Percentiles rank a stretch among this genome's conserved stretches.
phyloP scores from a whole-genome alignment of 331 rosid genomes.

The Rosa hybrid region DNA sequence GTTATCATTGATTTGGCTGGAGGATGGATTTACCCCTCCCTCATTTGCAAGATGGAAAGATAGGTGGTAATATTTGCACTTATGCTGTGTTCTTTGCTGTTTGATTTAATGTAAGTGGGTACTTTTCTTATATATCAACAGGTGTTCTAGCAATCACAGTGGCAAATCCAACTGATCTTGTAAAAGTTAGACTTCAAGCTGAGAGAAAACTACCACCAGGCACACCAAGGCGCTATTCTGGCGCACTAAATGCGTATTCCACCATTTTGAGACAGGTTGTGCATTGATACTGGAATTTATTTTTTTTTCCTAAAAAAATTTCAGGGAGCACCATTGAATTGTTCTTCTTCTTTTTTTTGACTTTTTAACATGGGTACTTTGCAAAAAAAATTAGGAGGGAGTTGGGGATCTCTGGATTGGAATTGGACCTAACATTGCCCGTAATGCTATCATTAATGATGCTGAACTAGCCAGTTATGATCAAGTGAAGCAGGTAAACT shows the following conservation, averaged over 20 bases:
- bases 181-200: constrained; percentile 92
- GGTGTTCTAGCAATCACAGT: constrained; percentile 77
- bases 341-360: constrained; percentile 14
- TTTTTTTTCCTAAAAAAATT: neutral
- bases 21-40: no score
- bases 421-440: constrained; percentile 75
- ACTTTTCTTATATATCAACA: constrained; percentile 26
- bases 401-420: constrained; percentile 87
- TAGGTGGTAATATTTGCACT: neutral
- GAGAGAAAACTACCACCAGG: constrained; percentile 93
- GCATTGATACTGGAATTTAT: constrained; percentile 21
- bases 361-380: neutral
- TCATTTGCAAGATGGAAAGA: no score
- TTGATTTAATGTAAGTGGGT: neutral
- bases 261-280: constrained; percentile 80
- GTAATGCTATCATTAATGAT: constrained; percentile 88
- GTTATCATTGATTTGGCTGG: no score
- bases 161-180: constrained; percentile 97
- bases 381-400: constrained; percentile 59
- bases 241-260: constrained; percentile 91
- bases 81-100: constrained; percentile 7
- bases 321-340: neutral
- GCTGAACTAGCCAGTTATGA: constrained; percentile 95
- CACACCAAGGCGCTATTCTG: constrained; percentile 82
- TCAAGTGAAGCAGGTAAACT: constrained; percentile 79